Evolutionary conservation across 1,139 yeast species (phyloP), one percentile per base, ranked within the genome.

Genomic region (Diutina ranongensis): DNA sequence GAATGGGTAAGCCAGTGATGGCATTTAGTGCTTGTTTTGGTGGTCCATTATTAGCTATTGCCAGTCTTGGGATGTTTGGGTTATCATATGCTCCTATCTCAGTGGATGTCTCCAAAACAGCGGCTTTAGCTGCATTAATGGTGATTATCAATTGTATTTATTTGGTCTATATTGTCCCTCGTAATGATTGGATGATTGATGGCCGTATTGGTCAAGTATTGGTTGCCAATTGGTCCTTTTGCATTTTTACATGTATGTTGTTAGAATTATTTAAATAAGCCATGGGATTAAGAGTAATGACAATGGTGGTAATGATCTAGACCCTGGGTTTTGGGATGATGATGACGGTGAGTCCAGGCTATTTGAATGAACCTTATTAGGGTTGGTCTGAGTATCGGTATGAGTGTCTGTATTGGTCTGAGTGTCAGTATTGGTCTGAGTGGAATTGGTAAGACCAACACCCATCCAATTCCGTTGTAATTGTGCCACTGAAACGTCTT

Each of bases 1-100:
- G 68, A 50, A 78, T 86, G 78, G 97, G 97, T 0, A 82, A 80
- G 67, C 89, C 96, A 0, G 73, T 84, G 50, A 86, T 89, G 92
- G 97, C 97, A 0, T 70, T 92, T 38, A 84, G 94, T 13, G 97
- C 97, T 0, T 89, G 97, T 57, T 85, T 88, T 61, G 97, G 97
- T 1, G 94, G 97, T 1, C 97, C 97, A 0, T 64, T 89, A 10
- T 56, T 76, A 21, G 42, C 42, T 1, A 38, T 38, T 15, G 16
- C n/a, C 2, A 20, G n/a, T n/a, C 42, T 38, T 25, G 42, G 42
- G 1, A n/a, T 25, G 12, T n/a, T 27, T 15, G 32, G 32, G 12
- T 9, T 38, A 7, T 8, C 20, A 3, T 38, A 38, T 25, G 27
- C 40, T 5, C 28, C 28, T 5, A 10, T 25, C 9, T 5, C 34